Evolutionary conservation across 192 early-diverging fungal genomes (phyloP), one percentile per base, ranked within the genome.

Genomic region (Phycomyces nitens): DNA sequence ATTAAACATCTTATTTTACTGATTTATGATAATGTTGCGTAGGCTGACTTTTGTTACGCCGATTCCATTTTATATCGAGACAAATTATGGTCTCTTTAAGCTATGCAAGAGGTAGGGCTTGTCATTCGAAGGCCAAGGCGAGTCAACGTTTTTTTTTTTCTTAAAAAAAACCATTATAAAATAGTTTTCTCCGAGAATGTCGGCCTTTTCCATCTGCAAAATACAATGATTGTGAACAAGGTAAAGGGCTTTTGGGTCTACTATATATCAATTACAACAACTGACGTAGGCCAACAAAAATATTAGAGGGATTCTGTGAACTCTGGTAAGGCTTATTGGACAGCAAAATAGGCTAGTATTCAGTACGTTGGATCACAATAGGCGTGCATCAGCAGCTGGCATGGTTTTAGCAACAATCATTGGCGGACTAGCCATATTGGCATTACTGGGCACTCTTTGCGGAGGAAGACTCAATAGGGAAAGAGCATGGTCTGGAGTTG

Each of bases 21-120:
- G n/a, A 10, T 51, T 50, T 26, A n/a, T 40, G 15, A 43, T 21
- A 40, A 34, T 22, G 4, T 21, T n/a, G 18, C 38, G 22, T 38
- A 73, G 71, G 71, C 20, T 73, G 20, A 73, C 61, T n/a, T 73
- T 73, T 68, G 61, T 68, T 12, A 64, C 56, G 20, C 71, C 71
- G 11, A 41, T 50, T 18, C 71, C 71, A 5, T 68, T 73, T 64
- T 64, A 73, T 42, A 64, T 55, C 3, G 71, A 73, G 51, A 73
- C 60, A 42, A 73, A 62, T 47, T 73, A 73, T 38, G 71, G 71
- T 0, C 42, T 73, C 16, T 73, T 73, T 38, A 66, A 41, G 26
- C 15, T 60, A 43, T 73, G 71, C 21, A 56, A 51, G 47, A 73
- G 65, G 71, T 68, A 64, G 21, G n/a, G n/a, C n/a, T n/a, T n/a